Conservation (phyloP, 352 stramenopile genomes). For the Phytopythium vexans region DNA sequence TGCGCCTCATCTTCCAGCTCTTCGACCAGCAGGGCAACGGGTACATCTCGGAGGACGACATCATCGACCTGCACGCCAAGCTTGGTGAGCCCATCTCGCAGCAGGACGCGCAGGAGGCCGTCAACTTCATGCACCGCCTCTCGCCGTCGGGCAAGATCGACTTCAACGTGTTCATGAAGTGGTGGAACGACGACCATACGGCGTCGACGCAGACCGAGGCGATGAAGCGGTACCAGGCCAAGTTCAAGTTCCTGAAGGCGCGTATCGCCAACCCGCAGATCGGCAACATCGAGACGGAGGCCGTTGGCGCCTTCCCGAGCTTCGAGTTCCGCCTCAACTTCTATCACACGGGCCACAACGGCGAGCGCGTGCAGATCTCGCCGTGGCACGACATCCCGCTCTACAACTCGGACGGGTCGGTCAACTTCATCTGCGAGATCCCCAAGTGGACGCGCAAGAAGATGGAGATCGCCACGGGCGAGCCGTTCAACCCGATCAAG, state of each 20-base stretch:
- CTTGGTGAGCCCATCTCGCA: conserved; percentile 77
- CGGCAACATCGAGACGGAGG: conserved; percentile 74
- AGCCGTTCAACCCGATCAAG: conserved; percentile 97
- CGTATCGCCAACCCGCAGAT: conserved; percentile 82
- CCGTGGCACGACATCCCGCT: conserved; percentile 98
- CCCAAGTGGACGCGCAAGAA: conserved; percentile 98
- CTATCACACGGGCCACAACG: conserved; percentile 76
- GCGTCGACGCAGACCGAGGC: conserved; percentile 65
- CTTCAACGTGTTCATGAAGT: conserved; percentile 88
- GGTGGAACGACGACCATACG: conserved; percentile 85
- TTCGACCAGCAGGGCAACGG: conserved; percentile 81
- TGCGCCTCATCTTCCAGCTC: conserved; percentile 81
- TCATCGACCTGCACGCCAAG: conserved; percentile 79
- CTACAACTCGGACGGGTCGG: conserved; percentile 85
- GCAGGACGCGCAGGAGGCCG: conserved; percentile 69
- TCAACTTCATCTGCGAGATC: conserved; percentile 96
- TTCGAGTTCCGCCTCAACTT: conserved; percentile 90
- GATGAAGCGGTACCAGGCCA: conserved; percentile 81
- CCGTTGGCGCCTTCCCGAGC: conserved; percentile 78
- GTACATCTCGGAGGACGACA: conserved; percentile 73
- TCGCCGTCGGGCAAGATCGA: conserved; percentile 61
- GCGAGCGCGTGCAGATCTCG: conserved; percentile 87
- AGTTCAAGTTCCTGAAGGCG: conserved; percentile 90
- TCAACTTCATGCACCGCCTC: conserved; percentile 65
- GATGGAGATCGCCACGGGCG: conserved; percentile 98